Conservation (phyloP, 2,329 filamentous ascomycete genomes). For the Ascochyta fabae region DNA sequence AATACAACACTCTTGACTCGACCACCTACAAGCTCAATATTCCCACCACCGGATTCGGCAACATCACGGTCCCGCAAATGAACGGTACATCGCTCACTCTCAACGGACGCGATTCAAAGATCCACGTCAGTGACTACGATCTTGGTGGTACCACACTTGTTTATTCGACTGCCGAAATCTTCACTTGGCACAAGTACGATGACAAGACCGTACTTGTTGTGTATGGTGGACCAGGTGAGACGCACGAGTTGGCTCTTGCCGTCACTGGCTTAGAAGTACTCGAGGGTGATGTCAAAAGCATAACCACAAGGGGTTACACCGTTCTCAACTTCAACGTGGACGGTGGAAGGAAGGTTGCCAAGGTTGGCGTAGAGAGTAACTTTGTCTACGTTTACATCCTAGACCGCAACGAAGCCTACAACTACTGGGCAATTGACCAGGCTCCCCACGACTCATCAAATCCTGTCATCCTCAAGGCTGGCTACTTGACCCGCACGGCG, state of each 20-base stretch:
- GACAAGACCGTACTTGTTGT: conserved; percentile 67
- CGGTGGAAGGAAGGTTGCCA: conserved; percentile 59
- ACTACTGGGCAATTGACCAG: conserved; percentile 69
- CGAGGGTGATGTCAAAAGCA: conserved; percentile 52
- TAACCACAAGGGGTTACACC: conserved; percentile 52
- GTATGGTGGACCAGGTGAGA: conserved; percentile 68
- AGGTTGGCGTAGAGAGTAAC: conserved; percentile 50
- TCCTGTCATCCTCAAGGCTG: conserved; percentile 66
- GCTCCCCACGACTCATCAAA: conserved; percentile 37
- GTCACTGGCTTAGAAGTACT: conserved; percentile 45
- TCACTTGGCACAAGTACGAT: conserved; percentile 70
- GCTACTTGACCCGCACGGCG: conserved; percentile 69
- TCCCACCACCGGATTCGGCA: conserved; percentile 62
- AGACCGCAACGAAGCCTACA: conserved; percentile 70
- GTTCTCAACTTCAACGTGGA: conserved; percentile 64
- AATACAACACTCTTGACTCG: conserved; percentile 65
- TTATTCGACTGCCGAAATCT: conserved; percentile 73
- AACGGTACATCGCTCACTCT: conserved; percentile 62
- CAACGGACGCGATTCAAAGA: conserved; percentile 69
- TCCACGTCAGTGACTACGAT: conserved; percentile 71
- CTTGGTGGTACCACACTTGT: conserved; percentile 65
- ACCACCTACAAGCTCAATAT: conserved; percentile 70
- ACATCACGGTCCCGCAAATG: conserved; percentile 64
- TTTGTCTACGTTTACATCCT: conserved; percentile 64
- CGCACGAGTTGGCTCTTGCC: conserved; percentile 66